Evolutionary conservation across 106 monocot species (phyloP), one percentile per base, ranked within the genome.

Genomic region (Allium cepa): DNA sequence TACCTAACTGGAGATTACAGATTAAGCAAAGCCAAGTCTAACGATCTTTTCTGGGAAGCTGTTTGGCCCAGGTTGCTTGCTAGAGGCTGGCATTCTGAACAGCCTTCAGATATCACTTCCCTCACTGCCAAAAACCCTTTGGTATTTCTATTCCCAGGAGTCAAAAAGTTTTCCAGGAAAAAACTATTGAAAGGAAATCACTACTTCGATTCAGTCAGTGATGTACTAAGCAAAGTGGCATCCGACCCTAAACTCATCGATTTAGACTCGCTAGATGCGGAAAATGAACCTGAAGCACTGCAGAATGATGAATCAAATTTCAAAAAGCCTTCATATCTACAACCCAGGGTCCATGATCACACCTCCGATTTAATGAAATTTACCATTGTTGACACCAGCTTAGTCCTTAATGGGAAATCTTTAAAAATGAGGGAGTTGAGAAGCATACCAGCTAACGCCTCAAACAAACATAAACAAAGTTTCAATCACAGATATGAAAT

Each of bases 21-120:
- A 59, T 63, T 97, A 57, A 92, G 97, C 78, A 97, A 92, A 73
- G 83, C 86, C 27, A 82, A 69, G 57, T 88, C 92, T 15, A 89
- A 84, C 78, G 97, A 97, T 79, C 80, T 97, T 7, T 97, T 97
- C 69, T 92, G 97, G 92, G 97, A 97, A 65, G 92, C 97, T 22
- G 84, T 97, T 10, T 97, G 94, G 94, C 97, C 97, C 57, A 89
- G 92, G 26, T 70, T 99, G 65, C 92, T 99, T 13, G 85, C 76
- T 55, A 84, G 78, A 67, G 92, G 92, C 0, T 99, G 97, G 97
- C 92, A 87, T 45, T 87, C 85, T 11, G 89, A 84, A 52, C 92
- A 99, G 68, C 92, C 92, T 15, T 84, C 84, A 69, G 75, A 88
- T 73, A 18, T 60, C 12, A 45, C 28, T 8, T 63, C 61, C 61